Percentiles rank a stretch among this genome's conserved stretches.
Evolutionary conservation across 1,139 yeast genomes (phyloP).

Genomic region (Yarrowia galli): DNA sequence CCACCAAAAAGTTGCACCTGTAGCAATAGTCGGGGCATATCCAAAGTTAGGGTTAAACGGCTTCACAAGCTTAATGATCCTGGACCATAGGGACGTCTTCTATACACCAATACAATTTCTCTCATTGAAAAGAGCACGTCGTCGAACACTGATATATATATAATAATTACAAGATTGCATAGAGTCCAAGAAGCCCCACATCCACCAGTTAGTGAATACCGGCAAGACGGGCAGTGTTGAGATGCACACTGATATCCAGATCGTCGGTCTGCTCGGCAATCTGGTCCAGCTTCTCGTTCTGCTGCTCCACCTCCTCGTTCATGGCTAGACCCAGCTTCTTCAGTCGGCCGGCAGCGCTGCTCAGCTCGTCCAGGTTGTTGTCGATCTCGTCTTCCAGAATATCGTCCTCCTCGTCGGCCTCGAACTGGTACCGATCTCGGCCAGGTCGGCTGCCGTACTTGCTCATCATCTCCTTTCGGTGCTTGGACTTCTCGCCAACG

Average conservation of each 20-base stretch:
- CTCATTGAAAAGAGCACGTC: no score
- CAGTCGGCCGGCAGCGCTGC: constrained; percentile 58
- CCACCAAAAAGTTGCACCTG: no score
- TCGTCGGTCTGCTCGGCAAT: constrained; percentile 62
- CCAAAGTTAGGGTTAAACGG: no score
- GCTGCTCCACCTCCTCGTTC: constrained; percentile 60
- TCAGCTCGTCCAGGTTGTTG: constrained; percentile 60
- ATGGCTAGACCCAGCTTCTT: constrained; percentile 60
- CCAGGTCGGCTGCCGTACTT: constrained; percentile 48
- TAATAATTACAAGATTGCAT: constrained; percentile 15
- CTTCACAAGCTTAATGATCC: no score
- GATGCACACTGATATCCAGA: constrained; percentile 61
- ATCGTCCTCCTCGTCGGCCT: constrained; percentile 67
- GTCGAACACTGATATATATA: background rate
- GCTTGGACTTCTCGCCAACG: constrained; percentile 48
- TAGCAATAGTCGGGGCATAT: no score
- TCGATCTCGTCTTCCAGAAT: constrained; percentile 66
- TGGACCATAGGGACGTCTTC: no score
- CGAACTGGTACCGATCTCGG: constrained; percentile 61
- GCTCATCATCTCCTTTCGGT: constrained; percentile 49
- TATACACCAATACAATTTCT: no score
- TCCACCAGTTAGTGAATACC: constrained; percentile 49
- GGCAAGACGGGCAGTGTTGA: constrained; percentile 56
- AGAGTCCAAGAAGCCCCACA: no score
- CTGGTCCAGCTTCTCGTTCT: constrained; percentile 61